Percentiles rank a stretch among this genome's conserved stretches.
These are phyloP conservation scores for rapeseed (Brassica napus) DNA, from an alignment of 345 rosid species.

Conservation along the genomic window Da-Ae NC_063435.1:2771501-2772000, in stretches of 20 bases:
- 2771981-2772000: not conserved
- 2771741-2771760: not conserved
- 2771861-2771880: not conserved
- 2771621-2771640: no score
- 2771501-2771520: no score
- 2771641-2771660: no score
- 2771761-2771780: not conserved
- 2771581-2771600: no score
- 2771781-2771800: not conserved
- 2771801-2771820: not conserved
- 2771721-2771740: not conserved
- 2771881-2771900: not conserved
- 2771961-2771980: slow-evolving; percentile 6
- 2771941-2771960: not conserved
- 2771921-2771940: not conserved
- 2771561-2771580: no score
- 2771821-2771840: not conserved
- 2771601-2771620: no score
- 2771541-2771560: no score
- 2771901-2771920: not conserved
- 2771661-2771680: not conserved
- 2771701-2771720: not conserved
- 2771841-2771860: slow-evolving; percentile 16
- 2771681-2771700: not conserved
- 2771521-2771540: no score